Evolutionary conservation across 2,329 filamentous ascomycete genomes (phyloP).

Genomic region (Fusarium sp.): DNA sequence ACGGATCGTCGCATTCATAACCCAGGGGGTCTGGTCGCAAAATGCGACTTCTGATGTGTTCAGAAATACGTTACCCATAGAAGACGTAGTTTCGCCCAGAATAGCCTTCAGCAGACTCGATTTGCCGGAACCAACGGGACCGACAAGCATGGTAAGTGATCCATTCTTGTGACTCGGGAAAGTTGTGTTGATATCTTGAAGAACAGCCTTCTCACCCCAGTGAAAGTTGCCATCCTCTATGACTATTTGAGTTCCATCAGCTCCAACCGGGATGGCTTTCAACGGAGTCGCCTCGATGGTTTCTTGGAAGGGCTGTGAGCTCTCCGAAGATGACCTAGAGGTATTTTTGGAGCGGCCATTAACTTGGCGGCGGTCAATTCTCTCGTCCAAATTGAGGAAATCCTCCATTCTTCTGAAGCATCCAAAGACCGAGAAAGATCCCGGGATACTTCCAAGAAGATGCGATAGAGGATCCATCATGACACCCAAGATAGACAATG

Average conservation of each 20-base stretch:
- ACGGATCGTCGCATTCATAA: constrained; percentile 49
- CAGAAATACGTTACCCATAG: constrained; percentile 38
- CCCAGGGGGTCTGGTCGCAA: constrained; percentile 48
- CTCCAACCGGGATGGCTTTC: not conserved
- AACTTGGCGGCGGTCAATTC: constrained; percentile 39
- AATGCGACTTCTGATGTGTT: constrained; percentile 42
- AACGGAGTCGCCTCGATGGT: constrained; percentile 19
- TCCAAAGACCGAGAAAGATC: constrained; percentile 43
- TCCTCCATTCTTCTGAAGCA: constrained; percentile 48
- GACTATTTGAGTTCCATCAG: constrained; percentile 12
- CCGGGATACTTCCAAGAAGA: constrained; percentile 42
- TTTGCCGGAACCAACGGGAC: constrained; percentile 48
- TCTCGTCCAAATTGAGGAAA: constrained; percentile 42
- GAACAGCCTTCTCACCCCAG: constrained; percentile 43
- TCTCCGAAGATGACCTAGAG: not conserved
- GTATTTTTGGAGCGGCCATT: not conserved
- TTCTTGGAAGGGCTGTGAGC: not conserved
- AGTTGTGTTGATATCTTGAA: constrained; percentile 38
- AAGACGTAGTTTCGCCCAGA: constrained; percentile 42
- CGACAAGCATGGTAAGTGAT: constrained; percentile 45
- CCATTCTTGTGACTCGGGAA: constrained; percentile 34
- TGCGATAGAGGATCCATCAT: constrained; percentile 43
- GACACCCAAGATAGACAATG: constrained; percentile 46
- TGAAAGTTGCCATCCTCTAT: constrained; percentile 43
- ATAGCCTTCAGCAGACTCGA: constrained; percentile 48